A percentile compares a stretch with the other conserved stretches of the same genome.
Conservation (phyloP, 2,329 filamentous ascomycete genomes). For the Leptoxyphium fumago region DNA sequence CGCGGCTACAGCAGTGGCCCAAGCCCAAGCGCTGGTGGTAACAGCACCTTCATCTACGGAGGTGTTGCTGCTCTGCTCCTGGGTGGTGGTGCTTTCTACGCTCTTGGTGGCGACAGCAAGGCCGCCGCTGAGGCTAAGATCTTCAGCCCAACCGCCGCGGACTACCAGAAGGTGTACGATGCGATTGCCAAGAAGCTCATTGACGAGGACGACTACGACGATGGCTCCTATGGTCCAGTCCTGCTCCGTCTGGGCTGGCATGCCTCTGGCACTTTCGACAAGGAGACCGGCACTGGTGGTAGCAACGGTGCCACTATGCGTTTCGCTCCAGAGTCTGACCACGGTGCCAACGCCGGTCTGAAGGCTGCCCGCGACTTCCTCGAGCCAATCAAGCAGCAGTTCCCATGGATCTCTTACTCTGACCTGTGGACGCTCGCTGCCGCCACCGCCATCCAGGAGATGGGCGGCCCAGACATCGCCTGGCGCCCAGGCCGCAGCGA, state of each 20-base stretch:
- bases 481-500: constrained; percentile 80
- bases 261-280: constrained; percentile 81
- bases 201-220: constrained; percentile 89
- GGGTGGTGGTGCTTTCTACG: constrained; percentile 52
- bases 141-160: constrained; percentile 62
- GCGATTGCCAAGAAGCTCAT: constrained; percentile 65
- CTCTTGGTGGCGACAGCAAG: constrained; percentile 44
- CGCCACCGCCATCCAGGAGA: constrained; percentile 80
- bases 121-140: constrained; percentile 21
- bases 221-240: constrained; percentile 89
- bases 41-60: constrained; percentile 36
- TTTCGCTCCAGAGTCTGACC: constrained; percentile 74
- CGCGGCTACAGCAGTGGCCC: constrained; percentile 53
- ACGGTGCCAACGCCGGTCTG: constrained; percentile 89
- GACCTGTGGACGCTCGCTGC: constrained; percentile 92
- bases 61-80: constrained; percentile 44
- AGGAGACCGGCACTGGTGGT: constrained; percentile 73
- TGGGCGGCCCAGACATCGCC: constrained; percentile 76
- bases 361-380: constrained; percentile 80
- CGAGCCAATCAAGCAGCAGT: constrained; percentile 75
- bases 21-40: constrained; percentile 6
- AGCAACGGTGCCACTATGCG: constrained; percentile 97
- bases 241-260: constrained; percentile 89
- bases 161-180: constrained; percentile 94
- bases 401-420: constrained; percentile 92